Evolutionary conservation across 345 rosid species (phyloP), one percentile per base, ranked within the genome.

Genomic region (Passiflora organensis): DNA sequence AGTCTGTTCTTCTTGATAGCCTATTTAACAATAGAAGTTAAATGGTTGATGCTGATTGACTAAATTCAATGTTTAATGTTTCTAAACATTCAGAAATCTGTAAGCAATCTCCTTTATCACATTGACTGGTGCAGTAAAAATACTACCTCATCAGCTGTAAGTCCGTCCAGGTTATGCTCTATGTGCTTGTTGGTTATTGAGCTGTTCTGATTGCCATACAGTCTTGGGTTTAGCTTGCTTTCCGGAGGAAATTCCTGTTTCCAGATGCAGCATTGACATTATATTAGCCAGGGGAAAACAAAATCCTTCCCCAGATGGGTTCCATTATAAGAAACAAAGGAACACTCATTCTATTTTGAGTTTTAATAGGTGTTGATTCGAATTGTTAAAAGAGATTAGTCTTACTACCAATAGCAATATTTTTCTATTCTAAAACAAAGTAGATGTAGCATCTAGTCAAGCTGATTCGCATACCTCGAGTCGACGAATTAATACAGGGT

Each of bases 1-100:
- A 89, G 59, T 74, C 60, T 79, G 61, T 72, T 80, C 58, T 48
- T 73, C 72, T 66, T 20, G 13, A 86, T 56, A 36, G 96, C 91
- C 95, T 85, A 53, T 23, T 44, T 5, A 32, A 48, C 9, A 32
- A 60, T 63, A 28, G 8, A 5, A 22, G 14, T 14, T 28, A 11
- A 41, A 41, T 8, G 13, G n/a, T 41, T 8, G 5, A 9, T 15
- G 43, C 3, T 12, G n/a, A 0, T 11, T 11, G n/a, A 41, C 13
- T 2, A 1, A 11, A 41, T 41, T 15, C 13, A 41, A 11, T 41
- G 5, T 28, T 28, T 28, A 8, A 28, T 28, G 8, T 28, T 2
- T 28, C 34, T 2, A 28, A 8, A 8, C 34, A 28, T 28, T 21
- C n/a, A n/a, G n/a, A n/a, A n/a, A n/a, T n/a, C n/a, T n/a, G n/a